phyloP scores from a whole-genome alignment of 106 monocot genomes.

The Apostasia shenzhenica region DNA sequence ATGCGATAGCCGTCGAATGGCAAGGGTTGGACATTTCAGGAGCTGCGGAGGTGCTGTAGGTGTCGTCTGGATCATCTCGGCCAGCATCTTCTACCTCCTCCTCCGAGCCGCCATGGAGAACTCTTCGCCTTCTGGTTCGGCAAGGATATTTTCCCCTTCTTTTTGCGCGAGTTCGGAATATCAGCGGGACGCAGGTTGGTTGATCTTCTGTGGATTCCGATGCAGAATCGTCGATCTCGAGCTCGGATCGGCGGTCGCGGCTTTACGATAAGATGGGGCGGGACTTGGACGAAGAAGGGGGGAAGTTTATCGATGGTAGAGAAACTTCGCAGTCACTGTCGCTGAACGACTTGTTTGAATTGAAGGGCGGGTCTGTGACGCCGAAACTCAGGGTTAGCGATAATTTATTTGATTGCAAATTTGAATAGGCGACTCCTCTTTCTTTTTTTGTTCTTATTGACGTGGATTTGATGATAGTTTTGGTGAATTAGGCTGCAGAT shows the following conservation, averaged over 20 bases:
- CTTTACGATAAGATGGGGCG: conserved; percentile 75
- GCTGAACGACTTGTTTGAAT: conserved; percentile 65
- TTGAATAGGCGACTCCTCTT: not conserved
- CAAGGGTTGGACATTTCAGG: not conserved
- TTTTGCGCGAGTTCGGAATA: not conserved
- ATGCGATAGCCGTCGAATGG: not conserved
- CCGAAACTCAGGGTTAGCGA: conserved; percentile 54
- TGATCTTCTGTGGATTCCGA: not conserved
- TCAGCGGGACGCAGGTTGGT: not conserved
- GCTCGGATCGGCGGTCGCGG: conserved; percentile 33
- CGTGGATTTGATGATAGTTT: not conserved
- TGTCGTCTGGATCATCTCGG: conserved; percentile 32
- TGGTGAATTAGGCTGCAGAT: conserved; percentile 41
- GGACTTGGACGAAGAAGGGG: conserved; percentile 74
- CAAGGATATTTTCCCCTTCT: not conserved
- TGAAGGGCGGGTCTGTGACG: conserved; percentile 39
- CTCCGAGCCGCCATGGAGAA: conserved; percentile 22
- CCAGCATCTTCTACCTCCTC: conserved; percentile 20
- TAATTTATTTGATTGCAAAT: not conserved
- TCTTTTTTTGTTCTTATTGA: not conserved
- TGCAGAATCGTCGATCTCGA: conserved; percentile 14
- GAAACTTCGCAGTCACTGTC: conserved; percentile 85
- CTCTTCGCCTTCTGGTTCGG: not conserved
- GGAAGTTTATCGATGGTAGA: conserved; percentile 60
- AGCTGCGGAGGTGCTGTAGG: not conserved